A percentile compares a stretch with the other conserved stretches of the same genome.
phyloP scores from a whole-genome alignment of 2,329 filamentous ascomycete species.

The Fusarium transvaalense region DNA sequence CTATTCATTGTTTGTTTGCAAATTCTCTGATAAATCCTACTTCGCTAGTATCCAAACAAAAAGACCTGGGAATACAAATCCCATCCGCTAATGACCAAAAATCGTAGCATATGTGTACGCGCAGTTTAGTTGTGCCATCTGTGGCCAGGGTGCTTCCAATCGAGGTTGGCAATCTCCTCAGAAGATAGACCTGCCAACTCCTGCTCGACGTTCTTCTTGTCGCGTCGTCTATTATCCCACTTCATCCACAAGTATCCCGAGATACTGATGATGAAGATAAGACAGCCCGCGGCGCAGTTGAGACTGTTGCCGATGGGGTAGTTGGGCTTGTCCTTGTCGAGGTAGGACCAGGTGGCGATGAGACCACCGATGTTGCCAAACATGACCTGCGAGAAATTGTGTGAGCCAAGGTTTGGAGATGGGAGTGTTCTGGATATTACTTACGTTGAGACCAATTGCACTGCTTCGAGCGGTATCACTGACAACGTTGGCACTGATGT shows the following conservation, averaged over 20 bases:
- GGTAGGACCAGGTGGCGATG: constrained; percentile 73
- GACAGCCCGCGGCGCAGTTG: constrained; percentile 73
- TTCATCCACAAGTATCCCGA: constrained; percentile 70
- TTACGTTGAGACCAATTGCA: constrained; percentile 64
- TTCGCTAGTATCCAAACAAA: constrained; percentile 23
- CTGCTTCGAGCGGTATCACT: constrained; percentile 73
- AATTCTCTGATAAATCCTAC: constrained; percentile 14
- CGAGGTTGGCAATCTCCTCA: constrained; percentile 69
- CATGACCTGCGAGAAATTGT: constrained; percentile 40
- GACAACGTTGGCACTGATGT: constrained; percentile 73
- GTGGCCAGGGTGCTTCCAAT: constrained; percentile 77
- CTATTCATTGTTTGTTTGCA: not conserved
- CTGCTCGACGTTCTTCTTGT: constrained; percentile 65
- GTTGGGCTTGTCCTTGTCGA: constrained; percentile 72
- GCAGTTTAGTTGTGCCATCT: constrained; percentile 62
- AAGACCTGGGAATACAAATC: not conserved
- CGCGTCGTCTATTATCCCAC: constrained; percentile 71
- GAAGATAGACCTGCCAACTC: constrained; percentile 68
- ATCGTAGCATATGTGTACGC: not conserved
- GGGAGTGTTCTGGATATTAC: not conserved
- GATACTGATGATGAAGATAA: constrained; percentile 65
- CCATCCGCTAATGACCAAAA: constrained; percentile 23
- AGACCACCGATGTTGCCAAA: constrained; percentile 69
- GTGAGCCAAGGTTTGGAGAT: not conserved
- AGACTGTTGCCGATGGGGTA: constrained; percentile 75